These are phyloP conservation scores for Cucurbita ficifolia DNA, from an alignment of 306 rosid genomes.

Conservation along the genomic window DNA sequence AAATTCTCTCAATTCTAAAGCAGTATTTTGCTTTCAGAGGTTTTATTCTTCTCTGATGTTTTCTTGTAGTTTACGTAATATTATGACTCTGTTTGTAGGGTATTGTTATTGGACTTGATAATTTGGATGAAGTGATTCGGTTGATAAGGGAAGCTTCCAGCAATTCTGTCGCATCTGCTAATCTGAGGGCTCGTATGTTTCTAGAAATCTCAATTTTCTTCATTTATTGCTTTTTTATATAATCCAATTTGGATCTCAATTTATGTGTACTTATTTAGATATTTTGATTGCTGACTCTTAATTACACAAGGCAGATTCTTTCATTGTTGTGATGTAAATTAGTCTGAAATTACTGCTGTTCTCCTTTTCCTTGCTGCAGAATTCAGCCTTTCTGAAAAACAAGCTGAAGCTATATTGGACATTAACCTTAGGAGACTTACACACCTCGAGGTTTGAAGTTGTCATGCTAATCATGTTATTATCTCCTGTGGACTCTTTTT, in stretches of 20 bases:
- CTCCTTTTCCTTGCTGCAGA: conserved; percentile 25
- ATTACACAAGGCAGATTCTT: not conserved
- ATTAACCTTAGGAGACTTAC: conserved; percentile 71
- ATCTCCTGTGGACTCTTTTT: not conserved
- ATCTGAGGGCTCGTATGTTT: conserved; percentile 50
- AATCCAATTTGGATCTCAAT: not conserved
- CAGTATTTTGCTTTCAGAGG: not conserved
- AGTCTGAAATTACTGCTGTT: not conserved
- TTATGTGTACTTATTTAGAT: not conserved
- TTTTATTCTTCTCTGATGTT: not conserved
- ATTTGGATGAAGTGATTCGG: conserved; percentile 65
- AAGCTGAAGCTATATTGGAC: conserved; percentile 93
- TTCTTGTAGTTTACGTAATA: conserved; percentile 4
- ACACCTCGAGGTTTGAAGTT: conserved; percentile 58
- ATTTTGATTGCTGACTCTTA: not conserved
- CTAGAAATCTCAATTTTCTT: conserved; percentile 8
- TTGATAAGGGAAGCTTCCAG: conserved; percentile 61
- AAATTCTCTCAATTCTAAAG: not conserved
- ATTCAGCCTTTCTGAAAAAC: conserved; percentile 72
- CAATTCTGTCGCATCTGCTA: conserved; percentile 46
- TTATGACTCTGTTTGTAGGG: conserved; percentile 33
- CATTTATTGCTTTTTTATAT: not conserved
- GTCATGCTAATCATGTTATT: conserved; percentile 3
- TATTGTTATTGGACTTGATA: conserved; percentile 71
- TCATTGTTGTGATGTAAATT: not conserved